Conservation (phyloP, 164 flowering plant genomes). For the Annona squamosa region DNA sequence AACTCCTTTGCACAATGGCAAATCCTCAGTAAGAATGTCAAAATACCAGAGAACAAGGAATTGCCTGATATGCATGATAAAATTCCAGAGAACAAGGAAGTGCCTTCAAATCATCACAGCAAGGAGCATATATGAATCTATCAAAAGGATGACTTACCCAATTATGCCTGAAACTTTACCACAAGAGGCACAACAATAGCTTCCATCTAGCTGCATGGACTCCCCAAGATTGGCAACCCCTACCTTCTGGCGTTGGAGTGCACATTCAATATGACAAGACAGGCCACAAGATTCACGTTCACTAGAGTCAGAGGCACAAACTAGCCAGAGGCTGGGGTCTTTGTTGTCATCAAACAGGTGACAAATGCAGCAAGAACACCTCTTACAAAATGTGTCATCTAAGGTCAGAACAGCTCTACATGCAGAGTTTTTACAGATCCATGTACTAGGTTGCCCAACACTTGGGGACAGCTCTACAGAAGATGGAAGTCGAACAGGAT, state of each 20-base stretch:
- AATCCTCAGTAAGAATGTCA: not conserved
- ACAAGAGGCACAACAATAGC: conserved; percentile 94
- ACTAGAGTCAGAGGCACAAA: conserved; percentile 66
- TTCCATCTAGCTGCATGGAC: conserved; percentile 92
- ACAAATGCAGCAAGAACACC: conserved; percentile 98
- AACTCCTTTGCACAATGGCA: not conserved
- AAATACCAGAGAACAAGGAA: not conserved
- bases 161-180: conserved; percentile 94
- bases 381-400: conserved; percentile 90
- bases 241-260: conserved; percentile 68
- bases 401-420: conserved; percentile 69
- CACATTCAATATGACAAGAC: conserved; percentile 98
- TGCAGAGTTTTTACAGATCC: conserved; percentile 94
- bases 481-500: conserved; percentile 46
- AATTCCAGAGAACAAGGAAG: not conserved
- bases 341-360: conserved; percentile 95
- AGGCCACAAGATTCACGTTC: conserved; percentile 70
- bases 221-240: conserved; percentile 93
- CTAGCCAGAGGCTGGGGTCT: conserved; percentile 99
- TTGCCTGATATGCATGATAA: not conserved
- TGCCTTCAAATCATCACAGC: not conserved
- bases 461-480: conserved; percentile 41
- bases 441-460: conserved; percentile 38
- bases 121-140: not conserved
- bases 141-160: conserved; percentile 40